These are phyloP conservation scores for Penicillium steckii DNA, from an alignment of 495 filamentous ascomycete species.

Conservation along the genomic window DNA sequence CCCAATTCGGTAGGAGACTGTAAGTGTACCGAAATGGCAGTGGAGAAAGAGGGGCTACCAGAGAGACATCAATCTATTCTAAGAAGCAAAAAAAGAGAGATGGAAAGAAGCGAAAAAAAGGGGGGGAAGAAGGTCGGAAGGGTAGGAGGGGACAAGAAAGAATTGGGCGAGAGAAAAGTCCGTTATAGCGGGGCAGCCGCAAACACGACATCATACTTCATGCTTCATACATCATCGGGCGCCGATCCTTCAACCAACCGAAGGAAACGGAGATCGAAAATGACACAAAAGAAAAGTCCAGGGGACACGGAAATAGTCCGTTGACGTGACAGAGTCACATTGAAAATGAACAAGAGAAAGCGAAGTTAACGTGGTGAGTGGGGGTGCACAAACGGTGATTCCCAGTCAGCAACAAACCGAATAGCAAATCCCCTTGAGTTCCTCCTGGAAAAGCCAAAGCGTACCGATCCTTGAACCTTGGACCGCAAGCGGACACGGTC, in stretches of 20 bases:
- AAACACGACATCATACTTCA: neutral
- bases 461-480: neutral
- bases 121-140: slow-evolving; percentile 1
- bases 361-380: too few species aligned
- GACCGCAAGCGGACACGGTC: slow-evolving; percentile 8
- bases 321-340: neutral
- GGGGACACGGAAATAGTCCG: neutral
- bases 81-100: neutral
- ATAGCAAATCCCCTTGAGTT: neutral
- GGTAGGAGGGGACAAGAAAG: neutral
- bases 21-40: neutral
- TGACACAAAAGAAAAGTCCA: neutral
- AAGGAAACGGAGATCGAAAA: neutral
- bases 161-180: neutral
- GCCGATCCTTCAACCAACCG: neutral
- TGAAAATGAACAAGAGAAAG: neutral
- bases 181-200: neutral
- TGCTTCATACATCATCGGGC: neutral
- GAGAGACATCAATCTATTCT: neutral
- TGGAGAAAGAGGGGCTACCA: neutral
- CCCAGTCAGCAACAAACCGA: neutral
- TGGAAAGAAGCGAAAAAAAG: neutral
- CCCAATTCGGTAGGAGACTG: neutral
- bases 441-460: neutral
- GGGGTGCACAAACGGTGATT: too few species aligned